Evolutionary conservation across 129 eudicot genomes (phyloP).

Genomic region (Artemisia annua): DNA sequence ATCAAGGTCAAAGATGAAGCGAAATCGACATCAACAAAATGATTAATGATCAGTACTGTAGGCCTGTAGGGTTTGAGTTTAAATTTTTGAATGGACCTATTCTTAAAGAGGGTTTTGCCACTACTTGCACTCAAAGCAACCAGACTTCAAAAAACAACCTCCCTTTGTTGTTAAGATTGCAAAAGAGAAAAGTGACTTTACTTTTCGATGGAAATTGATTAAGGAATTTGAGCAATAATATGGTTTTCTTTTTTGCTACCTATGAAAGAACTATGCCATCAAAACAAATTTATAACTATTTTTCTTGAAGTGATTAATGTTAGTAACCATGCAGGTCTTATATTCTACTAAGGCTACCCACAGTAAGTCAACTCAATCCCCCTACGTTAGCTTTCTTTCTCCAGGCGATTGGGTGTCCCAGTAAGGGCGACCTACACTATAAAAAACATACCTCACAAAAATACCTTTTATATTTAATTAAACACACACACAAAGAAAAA

Average conservation of each 20-base stretch:
- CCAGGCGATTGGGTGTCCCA: no score
- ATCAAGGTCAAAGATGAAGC: conserved; percentile 34
- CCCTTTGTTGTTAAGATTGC: conserved; percentile 38
- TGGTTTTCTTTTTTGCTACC: background rate
- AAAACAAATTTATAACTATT: no score
- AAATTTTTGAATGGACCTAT: conserved; percentile 15
- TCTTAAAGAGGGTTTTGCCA: conserved; percentile 25
- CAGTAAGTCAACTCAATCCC: no score
- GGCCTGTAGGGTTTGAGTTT: conserved; percentile 17
- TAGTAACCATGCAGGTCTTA: no score
- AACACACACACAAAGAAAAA: no score
- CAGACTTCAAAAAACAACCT: conserved; percentile 19
- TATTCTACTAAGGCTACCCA: no score
- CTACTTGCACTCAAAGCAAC: conserved; percentile 38
- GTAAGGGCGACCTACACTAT: no score
- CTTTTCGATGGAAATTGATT: conserved; percentile 16
- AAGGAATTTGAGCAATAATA: conserved; percentile 11
- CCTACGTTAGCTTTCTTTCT: no score
- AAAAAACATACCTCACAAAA: no score
- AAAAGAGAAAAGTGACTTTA: conserved; percentile 32
- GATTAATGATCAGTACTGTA: background rate
- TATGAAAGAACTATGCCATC: no score
- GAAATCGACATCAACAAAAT: conserved; percentile 6
- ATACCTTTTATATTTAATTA: no score
- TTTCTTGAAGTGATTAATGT: no score